A percentile compares a stretch with the other conserved stretches of the same genome.
Evolutionary conservation across 768 basidiomycete genomes (phyloP).

Genomic region (Chalciporus sphaerocephalus): DNA sequence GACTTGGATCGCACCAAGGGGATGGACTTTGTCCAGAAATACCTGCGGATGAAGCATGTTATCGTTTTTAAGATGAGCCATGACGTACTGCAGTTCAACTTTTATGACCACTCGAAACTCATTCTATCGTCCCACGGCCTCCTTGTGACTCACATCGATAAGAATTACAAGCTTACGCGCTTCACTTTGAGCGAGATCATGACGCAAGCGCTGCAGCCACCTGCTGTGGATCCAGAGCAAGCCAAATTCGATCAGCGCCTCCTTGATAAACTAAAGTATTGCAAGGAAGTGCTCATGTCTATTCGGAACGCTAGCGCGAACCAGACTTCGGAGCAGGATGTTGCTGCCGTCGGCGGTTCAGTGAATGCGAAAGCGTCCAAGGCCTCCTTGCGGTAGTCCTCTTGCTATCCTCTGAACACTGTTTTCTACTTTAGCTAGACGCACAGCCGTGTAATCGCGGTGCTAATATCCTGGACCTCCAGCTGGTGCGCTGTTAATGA

Average conservation of each 20-base stretch:
- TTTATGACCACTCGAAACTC: conserved; percentile 95
- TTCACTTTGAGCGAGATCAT: conserved; percentile 72
- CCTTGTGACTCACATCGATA: conserved; percentile 86
- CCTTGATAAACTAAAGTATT: conserved; percentile 80
- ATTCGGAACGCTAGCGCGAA: conserved; percentile 58
- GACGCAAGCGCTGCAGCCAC: conserved; percentile 43
- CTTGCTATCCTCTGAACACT: not conserved
- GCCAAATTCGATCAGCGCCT: conserved; percentile 60
- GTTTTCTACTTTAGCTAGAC: not conserved
- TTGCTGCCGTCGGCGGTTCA: not conserved
- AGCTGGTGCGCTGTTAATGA: not conserved
- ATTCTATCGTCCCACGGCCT: conserved; percentile 80
- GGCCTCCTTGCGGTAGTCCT: conserved; percentile 13
- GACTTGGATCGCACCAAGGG: conserved; percentile 66
- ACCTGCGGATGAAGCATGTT: conserved; percentile 93
- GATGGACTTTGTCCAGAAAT: conserved; percentile 95
- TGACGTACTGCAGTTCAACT: conserved; percentile 99
- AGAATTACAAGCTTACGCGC: conserved; percentile 72
- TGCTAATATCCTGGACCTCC: not conserved
- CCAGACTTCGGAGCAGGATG: conserved; percentile 18
- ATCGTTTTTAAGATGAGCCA: conserved; percentile 96
- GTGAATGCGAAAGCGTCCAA: conserved; percentile 18
- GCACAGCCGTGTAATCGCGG: not conserved
- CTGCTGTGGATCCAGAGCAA: conserved; percentile 46
- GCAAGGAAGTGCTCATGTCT: conserved; percentile 75